Evolutionary conservation across 1,284 basidiomycete species (phyloP).

Genomic region (Athelia sp.): DNA sequence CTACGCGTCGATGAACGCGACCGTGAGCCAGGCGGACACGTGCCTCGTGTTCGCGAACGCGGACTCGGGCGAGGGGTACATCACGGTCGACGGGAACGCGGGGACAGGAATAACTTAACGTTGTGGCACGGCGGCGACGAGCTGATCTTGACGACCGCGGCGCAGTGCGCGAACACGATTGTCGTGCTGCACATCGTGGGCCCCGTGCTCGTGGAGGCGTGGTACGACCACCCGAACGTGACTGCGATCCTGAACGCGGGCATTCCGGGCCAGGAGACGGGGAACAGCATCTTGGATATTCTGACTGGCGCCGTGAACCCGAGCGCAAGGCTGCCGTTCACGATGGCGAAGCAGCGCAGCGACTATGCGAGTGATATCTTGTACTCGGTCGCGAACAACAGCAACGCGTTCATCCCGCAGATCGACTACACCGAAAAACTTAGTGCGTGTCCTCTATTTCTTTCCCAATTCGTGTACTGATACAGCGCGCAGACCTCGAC

Average conservation of each 20-base stretch:
- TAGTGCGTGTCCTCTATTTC: constrained; percentile 9
- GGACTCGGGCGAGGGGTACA: constrained; percentile 39
- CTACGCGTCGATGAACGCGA: constrained; percentile 5
- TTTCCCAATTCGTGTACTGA: constrained; percentile 29
- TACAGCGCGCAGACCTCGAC: constrained; percentile 45
- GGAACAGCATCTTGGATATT: constrained; percentile 50
- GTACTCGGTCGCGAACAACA: constrained; percentile 9
- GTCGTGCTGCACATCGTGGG: constrained; percentile 56
- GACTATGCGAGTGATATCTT: too few species aligned
- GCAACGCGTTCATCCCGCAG: constrained; percentile 11
- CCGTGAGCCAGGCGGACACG: constrained; percentile 21
- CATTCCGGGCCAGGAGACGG: too few species aligned
- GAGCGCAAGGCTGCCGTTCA: constrained; percentile 43
- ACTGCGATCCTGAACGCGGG: constrained; percentile 47
- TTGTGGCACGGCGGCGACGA: constrained; percentile 53
- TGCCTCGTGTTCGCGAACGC: constrained; percentile 35
- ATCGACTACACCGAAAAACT: constrained; percentile 4
- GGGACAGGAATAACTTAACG: constrained; percentile 46
- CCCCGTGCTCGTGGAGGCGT: constrained; percentile 43
- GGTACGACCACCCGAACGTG: constrained; percentile 44
- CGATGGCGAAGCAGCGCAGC: constrained; percentile 41
- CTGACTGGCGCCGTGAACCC: constrained; percentile 49
- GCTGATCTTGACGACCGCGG: constrained; percentile 29
- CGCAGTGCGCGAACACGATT: constrained; percentile 46
- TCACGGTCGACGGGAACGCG: constrained; percentile 47